Base-by-base conservation (phyloP, 208 protist species). In the Acanthamoeba castellanii region DNA sequence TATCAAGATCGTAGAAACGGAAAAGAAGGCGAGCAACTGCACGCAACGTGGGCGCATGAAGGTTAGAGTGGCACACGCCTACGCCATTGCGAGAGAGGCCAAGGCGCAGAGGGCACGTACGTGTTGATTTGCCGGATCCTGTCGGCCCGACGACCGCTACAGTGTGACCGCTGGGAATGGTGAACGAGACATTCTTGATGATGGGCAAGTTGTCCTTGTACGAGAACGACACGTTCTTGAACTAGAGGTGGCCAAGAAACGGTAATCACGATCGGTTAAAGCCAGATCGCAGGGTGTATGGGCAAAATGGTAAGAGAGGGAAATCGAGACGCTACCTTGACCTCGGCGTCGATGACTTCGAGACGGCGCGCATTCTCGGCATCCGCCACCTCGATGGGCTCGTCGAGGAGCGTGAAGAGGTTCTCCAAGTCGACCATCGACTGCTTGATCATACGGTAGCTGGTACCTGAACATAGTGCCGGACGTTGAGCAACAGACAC, bases 341-440 rank as follows among this genome's bases (percentile, higher is more conserved):
- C 42, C 61, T 92, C 61, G 52, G 32, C 85, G 5, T 74, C 52
- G 32, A 74, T 74, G 32, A 92, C n/a, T 14, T 92, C 85, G 8
- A 92, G 59, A 7, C 59, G 32, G 30, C 61, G 59, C 0, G 85
- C 59, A n/a, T 74, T 74, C 34, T 92, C 85, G 5, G 16, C 61
- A 92, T 94, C 72, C 4, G 32, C 34, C 25, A 94, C 91, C 14
- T 94, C 91, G 34, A 74, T 27, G 16, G 47, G 68, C 72, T 88
- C 91, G 42, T 87, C 72, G 5, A 94, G 70, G 5, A 94, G 91
- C 25, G 76, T 88, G 50, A 98, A 98, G 59, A 98, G 92, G 25
- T 95, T 96, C 52, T 98, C 96, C 96, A 98, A 96, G 84, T 98
- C 97, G 30, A 98, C 95, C 20, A 98, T 81, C 42, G 94, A 96